Evolutionary conservation across 2,329 filamentous ascomycete species (phyloP), one percentile per base, ranked within the genome.

Genomic region (Aspergillus hortae): DNA sequence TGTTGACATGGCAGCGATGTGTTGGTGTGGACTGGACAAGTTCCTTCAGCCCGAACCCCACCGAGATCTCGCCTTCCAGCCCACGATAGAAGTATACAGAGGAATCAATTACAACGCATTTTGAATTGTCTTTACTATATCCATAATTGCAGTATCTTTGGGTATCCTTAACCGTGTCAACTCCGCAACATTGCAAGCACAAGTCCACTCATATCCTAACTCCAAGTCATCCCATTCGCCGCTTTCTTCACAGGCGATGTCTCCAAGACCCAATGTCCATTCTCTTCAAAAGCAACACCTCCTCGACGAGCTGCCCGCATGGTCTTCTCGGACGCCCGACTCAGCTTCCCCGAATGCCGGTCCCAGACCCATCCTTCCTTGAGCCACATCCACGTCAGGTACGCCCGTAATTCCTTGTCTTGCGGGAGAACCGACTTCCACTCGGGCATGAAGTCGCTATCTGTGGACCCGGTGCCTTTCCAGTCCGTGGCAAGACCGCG

Each of bases 361-460:
- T 95, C 82, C 90, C 90, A 96, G 38, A 85, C 77, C 81, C 85
- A 92, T 0, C 90, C 90, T 62, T 95, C 89, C 43, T 86, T 84
- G 73, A 94, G 81, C 91, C 92, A 96, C 83, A 91, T 89, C 91
- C 92, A 96, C 36, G 87, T 80, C 63, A 96, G 71, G 72, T 85
- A 96, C 0, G 90, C 90, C 41, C 89, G 80, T n/a, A 96, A 74
- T 69, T 96, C 92, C 72, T 96, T 96, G 69, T 96, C 92, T 41
- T 79, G 74, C 0, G 92, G 90, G 45, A 88, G 67, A 1, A 96
- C 90, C 3, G 89, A 81, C 80, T 91, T 94, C 92, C 92, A 96
- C 70, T 96, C 92, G 0, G 90, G 89, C 61, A 90, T 85, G 65
- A 92, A 90, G 12, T 77, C 75, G 9, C 62, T 44, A 27, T 66